These are phyloP conservation scores for Globisporangium emineosum DNA, from an alignment of 352 stramenopile genomes.

Conservation along the genomic window DNA sequence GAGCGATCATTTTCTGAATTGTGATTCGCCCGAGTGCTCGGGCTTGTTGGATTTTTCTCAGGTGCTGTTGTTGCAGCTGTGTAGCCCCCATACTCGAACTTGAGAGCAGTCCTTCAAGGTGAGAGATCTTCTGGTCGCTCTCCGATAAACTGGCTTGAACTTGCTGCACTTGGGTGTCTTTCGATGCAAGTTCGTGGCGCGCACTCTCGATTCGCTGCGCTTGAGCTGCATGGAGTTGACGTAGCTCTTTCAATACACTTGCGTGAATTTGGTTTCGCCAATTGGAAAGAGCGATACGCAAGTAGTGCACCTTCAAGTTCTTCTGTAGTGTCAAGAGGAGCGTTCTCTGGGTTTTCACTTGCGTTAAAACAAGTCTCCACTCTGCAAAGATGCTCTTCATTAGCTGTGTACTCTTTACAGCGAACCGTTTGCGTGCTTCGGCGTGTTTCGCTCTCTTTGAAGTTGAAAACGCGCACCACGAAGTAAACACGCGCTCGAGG, in stretches of 20 bases:
- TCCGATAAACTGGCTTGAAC: constrained; percentile 3
- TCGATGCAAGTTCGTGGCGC: not conserved
- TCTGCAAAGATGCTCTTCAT: not conserved
- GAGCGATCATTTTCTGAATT: not conserved
- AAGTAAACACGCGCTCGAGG: constrained; percentile 26
- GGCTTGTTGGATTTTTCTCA: not conserved
- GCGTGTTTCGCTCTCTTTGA: constrained; percentile 8
- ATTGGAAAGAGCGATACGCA: constrained; percentile 21
- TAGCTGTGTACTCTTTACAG: not conserved
- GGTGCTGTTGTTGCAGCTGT: not conserved
- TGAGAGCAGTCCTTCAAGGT: constrained; percentile 2
- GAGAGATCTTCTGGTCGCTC: not conserved
- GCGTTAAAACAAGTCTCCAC: not conserved
- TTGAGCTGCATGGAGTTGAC: not conserved
- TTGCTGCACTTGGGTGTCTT: not conserved
- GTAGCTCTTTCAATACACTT: not conserved
- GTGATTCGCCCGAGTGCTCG: not conserved
- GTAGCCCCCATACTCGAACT: not conserved
- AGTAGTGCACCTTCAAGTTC: constrained; percentile 13
- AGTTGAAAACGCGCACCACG: constrained; percentile 24
- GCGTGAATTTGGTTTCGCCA: constrained; percentile 14
- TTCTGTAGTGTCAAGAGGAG: not conserved
- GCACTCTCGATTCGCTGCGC: not conserved
- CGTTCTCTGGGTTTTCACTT: not conserved
- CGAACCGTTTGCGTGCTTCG: not conserved